A percentile compares a stretch with the other conserved stretches of the same genome.
phyloP scores from a whole-genome alignment of 1,139 yeast species.

The Candida glucosophila region DNA sequence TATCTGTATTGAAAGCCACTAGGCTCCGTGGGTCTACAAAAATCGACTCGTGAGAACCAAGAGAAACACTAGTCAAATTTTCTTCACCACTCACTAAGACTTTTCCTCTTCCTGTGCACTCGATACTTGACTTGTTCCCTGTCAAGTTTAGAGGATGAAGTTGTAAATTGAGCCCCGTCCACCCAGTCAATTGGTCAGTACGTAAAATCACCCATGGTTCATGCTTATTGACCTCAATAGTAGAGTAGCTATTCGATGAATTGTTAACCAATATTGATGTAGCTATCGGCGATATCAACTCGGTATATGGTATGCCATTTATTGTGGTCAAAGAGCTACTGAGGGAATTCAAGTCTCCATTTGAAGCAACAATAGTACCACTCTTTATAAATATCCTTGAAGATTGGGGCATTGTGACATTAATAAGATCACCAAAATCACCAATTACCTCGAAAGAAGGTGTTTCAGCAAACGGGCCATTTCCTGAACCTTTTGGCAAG shows the following conservation, averaged over 20 bases:
- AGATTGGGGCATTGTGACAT: constrained; percentile 27
- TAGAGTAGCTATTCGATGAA: constrained; percentile 14
- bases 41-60: constrained; percentile 23
- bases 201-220: constrained; percentile 29
- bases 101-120: constrained; percentile 26
- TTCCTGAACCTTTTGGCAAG: constrained; percentile 21
- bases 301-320: constrained; percentile 16
- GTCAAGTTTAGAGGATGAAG: constrained; percentile 11
- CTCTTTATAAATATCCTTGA: constrained; percentile 22
- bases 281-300: constrained; percentile 15
- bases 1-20: constrained; percentile 17
- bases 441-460: constrained; percentile 29
- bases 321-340: constrained; percentile 9
- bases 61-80: constrained; percentile 20
- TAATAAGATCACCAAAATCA: constrained; percentile 19
- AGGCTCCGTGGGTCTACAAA: constrained; percentile 26
- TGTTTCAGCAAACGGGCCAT: constrained; percentile 33
- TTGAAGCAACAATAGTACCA: constrained; percentile 26
- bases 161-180: constrained; percentile 34
- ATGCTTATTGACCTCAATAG: constrained; percentile 14
- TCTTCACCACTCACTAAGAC: constrained; percentile 29
- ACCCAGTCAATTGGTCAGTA: constrained; percentile 29
- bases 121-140: constrained; percentile 12
- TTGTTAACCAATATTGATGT: constrained; percentile 25
- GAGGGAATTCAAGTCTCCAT: constrained; percentile 21